These are phyloP conservation scores for Pythium diclinum DNA, from an alignment of 352 stramenopile species.

Conservation along the genomic window DNA sequence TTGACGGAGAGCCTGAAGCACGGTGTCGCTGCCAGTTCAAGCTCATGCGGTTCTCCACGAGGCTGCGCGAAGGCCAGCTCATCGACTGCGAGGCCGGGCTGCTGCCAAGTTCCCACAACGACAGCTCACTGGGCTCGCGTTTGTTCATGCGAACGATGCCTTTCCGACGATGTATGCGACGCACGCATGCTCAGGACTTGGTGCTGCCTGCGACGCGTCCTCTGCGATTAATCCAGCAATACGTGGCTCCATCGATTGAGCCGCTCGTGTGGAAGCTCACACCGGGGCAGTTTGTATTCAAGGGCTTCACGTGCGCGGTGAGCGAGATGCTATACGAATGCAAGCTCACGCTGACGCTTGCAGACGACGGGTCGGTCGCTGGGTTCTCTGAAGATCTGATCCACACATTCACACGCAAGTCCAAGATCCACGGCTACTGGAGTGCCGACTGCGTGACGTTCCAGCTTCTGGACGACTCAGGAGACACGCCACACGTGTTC, in stretches of 20 bases:
- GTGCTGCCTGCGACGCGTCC: neutral
- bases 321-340: slow-evolving; percentile 77
- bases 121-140: slow-evolving; percentile 12
- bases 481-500: slow-evolving; percentile 10
- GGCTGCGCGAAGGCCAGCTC: slow-evolving; percentile 19
- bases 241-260: slow-evolving; percentile 5
- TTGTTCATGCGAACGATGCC: neutral
- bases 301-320: slow-evolving; percentile 50
- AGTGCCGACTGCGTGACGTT: slow-evolving; percentile 17
- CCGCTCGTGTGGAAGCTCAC: slow-evolving; percentile 34
- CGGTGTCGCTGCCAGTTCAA: slow-evolving; percentile 9
- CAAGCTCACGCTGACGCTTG: slow-evolving; percentile 43
- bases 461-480: slow-evolving; percentile 13
- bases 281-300: slow-evolving; percentile 46
- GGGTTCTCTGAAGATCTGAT: slow-evolving; percentile 48
- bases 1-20: slow-evolving; percentile 7
- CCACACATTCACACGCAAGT: slow-evolving; percentile 41
- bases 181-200: slow-evolving; percentile 11
- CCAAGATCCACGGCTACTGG: slow-evolving; percentile 43
- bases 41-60: slow-evolving; percentile 21
- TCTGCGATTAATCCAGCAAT: slow-evolving; percentile 12
- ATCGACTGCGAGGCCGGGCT: slow-evolving; percentile 16
- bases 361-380: slow-evolving; percentile 30
- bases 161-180: slow-evolving; percentile 6
- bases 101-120: slow-evolving; percentile 10